These are phyloP conservation scores for Leccinum pallidistipes DNA, from an alignment of 1,284 basidiomycete genomes.

Conservation along the genomic window DNA sequence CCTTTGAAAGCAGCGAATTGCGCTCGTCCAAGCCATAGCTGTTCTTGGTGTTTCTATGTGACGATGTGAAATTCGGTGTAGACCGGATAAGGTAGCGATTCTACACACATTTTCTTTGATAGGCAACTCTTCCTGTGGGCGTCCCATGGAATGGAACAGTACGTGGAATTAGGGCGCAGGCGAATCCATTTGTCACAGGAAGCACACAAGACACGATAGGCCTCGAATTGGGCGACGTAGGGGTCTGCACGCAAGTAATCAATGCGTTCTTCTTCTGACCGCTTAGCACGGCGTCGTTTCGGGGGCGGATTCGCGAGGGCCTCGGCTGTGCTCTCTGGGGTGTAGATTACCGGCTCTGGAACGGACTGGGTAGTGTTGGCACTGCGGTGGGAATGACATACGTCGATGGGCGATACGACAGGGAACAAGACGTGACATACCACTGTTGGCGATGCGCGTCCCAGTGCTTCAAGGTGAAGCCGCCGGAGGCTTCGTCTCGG, in stretches of 20 bases:
- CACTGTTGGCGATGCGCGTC: conserved; percentile 62
- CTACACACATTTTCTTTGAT: conserved; percentile 63
- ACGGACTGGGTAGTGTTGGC: conserved; percentile 36
- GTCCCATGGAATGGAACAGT: conserved; percentile 84
- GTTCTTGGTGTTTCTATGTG: conserved; percentile 45
- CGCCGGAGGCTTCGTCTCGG: conserved; percentile 57
- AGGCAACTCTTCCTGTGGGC: conserved; percentile 75
- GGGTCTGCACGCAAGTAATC: conserved; percentile 70
- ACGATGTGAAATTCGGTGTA: conserved; percentile 14
- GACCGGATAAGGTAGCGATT: conserved; percentile 9
- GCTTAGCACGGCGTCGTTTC: conserved; percentile 70
- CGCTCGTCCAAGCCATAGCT: conserved; percentile 59
- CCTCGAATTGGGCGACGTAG: conserved; percentile 76
- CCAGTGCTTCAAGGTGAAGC: conserved; percentile 68
- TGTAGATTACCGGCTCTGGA: conserved; percentile 40
- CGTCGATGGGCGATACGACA: conserved; percentile 3
- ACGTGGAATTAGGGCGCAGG: conserved; percentile 76
- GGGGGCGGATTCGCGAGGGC: conserved; percentile 45
- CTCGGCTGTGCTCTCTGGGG: conserved; percentile 42
- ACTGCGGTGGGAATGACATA: conserved; percentile 11
- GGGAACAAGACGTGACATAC: conserved; percentile 38
- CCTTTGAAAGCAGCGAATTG: conserved; percentile 55
- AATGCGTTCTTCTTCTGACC: conserved; percentile 77
- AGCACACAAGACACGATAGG: conserved; percentile 74
- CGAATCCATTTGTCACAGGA: conserved; percentile 82